Conservation (phyloP, 139 green algal species). For the Auxenochlorella pyrenoidosa region DNA sequence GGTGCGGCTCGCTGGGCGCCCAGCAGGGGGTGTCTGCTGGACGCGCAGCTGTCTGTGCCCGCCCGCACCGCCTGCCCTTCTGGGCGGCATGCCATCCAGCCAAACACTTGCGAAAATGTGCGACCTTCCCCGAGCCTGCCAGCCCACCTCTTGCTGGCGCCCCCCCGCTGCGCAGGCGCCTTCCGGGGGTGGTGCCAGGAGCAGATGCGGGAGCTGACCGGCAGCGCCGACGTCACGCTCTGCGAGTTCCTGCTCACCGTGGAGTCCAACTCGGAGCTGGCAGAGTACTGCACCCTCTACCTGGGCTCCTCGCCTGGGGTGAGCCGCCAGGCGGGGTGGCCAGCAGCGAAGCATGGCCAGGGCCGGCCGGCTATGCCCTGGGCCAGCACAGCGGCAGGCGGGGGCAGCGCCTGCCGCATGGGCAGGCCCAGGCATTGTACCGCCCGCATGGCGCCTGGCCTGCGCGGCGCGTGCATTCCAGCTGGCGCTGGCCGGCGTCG, state of each 20-base stretch:
- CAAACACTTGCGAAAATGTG: no score
- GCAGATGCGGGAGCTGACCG: conserved; percentile 71
- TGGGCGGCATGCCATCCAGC: no score
- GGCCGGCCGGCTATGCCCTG: neutral
- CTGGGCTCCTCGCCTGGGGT: conserved; percentile 62
- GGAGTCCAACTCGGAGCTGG: conserved; percentile 73
- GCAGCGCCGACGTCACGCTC: conserved; percentile 74
- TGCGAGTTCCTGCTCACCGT: conserved; percentile 79
- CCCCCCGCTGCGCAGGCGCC: neutral
- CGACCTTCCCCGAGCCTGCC: neutral
- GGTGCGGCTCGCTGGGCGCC: neutral
- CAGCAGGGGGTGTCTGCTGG: no score
- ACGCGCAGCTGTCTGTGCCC: no score
- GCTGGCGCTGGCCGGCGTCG: no score
- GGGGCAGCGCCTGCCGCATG: no score
- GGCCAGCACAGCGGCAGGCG: no score
- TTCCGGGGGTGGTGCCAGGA: conserved; percentile 62
- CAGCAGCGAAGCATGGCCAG: neutral
- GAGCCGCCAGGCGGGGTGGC: neutral
- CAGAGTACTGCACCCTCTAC: conserved; percentile 80
- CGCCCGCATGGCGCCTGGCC: no score
- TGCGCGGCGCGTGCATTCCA: no score
- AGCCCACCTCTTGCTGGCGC: neutral
- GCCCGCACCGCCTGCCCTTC: no score
- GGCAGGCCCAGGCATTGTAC: no score